Base-by-base conservation (phyloP, 2,329 filamentous ascomycete species). In the Cladosporium sphaerospermum region DNA sequence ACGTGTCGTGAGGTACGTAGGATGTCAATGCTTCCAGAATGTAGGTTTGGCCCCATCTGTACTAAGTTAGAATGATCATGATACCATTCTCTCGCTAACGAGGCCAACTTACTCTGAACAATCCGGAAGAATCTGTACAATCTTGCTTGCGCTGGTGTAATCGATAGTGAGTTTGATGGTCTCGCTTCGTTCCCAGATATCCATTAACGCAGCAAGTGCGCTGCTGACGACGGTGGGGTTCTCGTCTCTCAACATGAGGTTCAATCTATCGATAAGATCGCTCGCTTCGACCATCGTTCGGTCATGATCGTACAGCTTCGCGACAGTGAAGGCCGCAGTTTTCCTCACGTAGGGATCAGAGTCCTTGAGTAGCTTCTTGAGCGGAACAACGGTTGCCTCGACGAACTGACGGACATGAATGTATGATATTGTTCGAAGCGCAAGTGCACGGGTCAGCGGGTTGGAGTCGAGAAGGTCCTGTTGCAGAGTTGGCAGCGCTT, bases 131-230 rank as follows among this genome's bases (percentile, higher is more conserved):
- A 99, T 97, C 41, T 93, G 90, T 34, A 97, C 90, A 77, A 99
- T 93, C 74, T 99, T 99, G 48, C 92, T 97, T 23, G 93, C 93
- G 72, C 95, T 99, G 57, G 84, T 83, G 68, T 99, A 97, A 73
- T 99, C 93, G 63, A 99, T 96, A 3, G 93, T 97, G 58, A 99
- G 83, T 69, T 96, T 96, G 71, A 99, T 99, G 54, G 88, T 89
- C 70, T 97, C 92, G 68, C 91, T 97, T 54, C 92, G 81, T 69
- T 97, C 93, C 93, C 93, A 99, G 46, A 99, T 97, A 70, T 99
- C 93, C 82, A 96, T 93, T 64, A 99, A 71, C 34, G 88, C 80
- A 23, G 93, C 92, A 57, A 99, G 73, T 6, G 95, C 91, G 67
- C 91, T 96, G 9, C 93, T 92, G 18, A 99, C 92, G 2, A 99